phyloP scores from a whole-genome alignment of 139 green algal genomes.

The Diplosphaera chodatii region DNA sequence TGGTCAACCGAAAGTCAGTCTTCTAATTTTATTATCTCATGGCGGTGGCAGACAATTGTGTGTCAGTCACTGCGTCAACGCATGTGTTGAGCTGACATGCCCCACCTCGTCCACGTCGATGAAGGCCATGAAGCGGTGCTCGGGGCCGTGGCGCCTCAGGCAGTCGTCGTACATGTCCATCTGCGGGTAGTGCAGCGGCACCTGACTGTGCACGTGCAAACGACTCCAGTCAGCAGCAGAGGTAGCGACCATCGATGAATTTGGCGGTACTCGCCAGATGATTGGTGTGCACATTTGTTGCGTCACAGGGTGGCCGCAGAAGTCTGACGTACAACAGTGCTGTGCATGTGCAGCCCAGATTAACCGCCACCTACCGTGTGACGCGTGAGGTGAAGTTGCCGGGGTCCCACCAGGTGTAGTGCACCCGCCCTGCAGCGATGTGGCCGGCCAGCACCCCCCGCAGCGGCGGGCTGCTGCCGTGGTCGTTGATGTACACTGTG shows the following conservation, averaged over 20 bases:
- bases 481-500: neutral
- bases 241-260: no score
- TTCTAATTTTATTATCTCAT: no score
- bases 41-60: no score
- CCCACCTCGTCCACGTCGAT: constrained; percentile 40
- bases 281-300: no score
- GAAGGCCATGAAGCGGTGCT: constrained; percentile 32
- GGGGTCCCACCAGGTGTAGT: neutral
- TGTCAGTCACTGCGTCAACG: no score
- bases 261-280: no score
- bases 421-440: neutral
- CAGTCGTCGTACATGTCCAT: constrained; percentile 12
- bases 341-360: neutral
- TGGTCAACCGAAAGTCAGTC: no score
- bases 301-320: no score
- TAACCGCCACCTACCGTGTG: no score
- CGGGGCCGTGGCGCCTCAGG: constrained; percentile 12
- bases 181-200: neutral
- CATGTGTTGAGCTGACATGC: no score
- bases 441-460: neutral
- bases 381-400: neutral
- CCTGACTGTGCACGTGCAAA: no score
- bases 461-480: neutral
- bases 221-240: no score
- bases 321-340: neutral